These are phyloP conservation scores for Suhomyces pyralidae DNA, from an alignment of 805 yeast genomes.

Conservation along the genomic window DNA sequence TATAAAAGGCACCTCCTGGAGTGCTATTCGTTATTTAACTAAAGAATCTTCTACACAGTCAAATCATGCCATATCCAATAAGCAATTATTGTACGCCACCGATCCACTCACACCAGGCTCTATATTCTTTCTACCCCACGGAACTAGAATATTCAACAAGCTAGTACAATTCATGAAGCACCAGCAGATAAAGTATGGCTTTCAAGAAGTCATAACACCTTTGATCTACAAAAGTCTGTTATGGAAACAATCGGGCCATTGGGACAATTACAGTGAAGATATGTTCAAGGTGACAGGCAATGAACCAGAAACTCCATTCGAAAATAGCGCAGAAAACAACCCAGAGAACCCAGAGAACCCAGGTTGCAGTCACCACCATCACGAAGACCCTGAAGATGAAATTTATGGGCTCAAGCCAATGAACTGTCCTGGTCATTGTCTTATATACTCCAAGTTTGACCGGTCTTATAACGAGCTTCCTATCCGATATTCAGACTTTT, in stretches of 20 bases:
- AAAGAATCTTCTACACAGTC: slow-evolving; percentile 32
- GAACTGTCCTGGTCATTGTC: slow-evolving; percentile 96
- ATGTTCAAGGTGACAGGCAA: slow-evolving; percentile 85
- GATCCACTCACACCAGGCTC: slow-evolving; percentile 89
- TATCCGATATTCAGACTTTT: slow-evolving; percentile 79
- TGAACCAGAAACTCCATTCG: slow-evolving; percentile 27
- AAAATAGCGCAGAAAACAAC: slow-evolving; percentile 13
- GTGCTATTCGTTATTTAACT: background rate
- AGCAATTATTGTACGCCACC: slow-evolving; percentile 74
- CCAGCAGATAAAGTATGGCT: slow-evolving; percentile 78
- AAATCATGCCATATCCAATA: slow-evolving; percentile 49
- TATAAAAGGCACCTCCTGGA: background rate
- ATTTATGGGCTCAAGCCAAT: slow-evolving; percentile 84
- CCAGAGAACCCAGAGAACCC: slow-evolving; percentile 4
- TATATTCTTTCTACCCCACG: slow-evolving; percentile 88
- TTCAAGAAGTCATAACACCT: slow-evolving; percentile 91
- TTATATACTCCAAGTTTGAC: slow-evolving; percentile 71
- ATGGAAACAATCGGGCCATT: slow-evolving; percentile 93
- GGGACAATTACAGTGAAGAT: slow-evolving; percentile 92
- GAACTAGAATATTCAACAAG: slow-evolving; percentile 80
- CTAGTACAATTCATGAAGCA: slow-evolving; percentile 78
- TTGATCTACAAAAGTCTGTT: slow-evolving; percentile 75
- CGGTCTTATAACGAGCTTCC: slow-evolving; percentile 87
- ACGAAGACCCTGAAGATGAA: slow-evolving; percentile 8
- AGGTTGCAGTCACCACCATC: slow-evolving; percentile 8